Conservation (phyloP, 139 green algal species). For the Desmodesmus armatus region DNA sequence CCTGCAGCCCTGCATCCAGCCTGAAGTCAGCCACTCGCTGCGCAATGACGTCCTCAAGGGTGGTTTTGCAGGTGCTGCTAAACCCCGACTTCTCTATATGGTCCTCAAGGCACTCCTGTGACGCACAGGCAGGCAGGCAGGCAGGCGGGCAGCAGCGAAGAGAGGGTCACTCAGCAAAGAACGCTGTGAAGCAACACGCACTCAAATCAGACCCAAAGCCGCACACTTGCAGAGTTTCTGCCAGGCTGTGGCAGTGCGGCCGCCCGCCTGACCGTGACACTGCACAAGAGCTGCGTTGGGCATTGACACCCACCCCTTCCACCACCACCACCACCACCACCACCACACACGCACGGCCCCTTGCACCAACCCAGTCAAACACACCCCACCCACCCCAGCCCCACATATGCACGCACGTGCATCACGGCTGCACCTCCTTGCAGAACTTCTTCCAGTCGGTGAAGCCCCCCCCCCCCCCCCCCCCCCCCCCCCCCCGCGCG, state of each 20-base stretch:
- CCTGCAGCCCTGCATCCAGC: slow-evolving; percentile 70
- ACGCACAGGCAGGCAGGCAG: slow-evolving; percentile 63
- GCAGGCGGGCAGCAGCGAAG: slow-evolving; percentile 63
- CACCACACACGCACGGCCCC: too few species aligned
- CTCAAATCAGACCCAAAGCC: slow-evolving; percentile 58
- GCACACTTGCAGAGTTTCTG: slow-evolving; percentile 78
- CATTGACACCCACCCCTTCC: too few species aligned
- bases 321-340: slow-evolving; percentile 33
- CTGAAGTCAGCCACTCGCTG: slow-evolving; percentile 50
- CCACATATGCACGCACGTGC: slow-evolving; percentile 65
- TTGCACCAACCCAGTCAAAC: too few species aligned
- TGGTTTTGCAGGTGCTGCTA: slow-evolving; percentile 68
- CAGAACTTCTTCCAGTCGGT: slow-evolving; percentile 84
- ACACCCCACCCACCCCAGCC: too few species aligned
- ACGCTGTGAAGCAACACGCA: slow-evolving; percentile 30
- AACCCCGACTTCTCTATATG: slow-evolving; percentile 70
- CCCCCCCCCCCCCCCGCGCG: too few species aligned
- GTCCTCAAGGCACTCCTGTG: slow-evolving; percentile 85
- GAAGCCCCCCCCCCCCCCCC: slow-evolving; percentile 77
- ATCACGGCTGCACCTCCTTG: slow-evolving; percentile 66
- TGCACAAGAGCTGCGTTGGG: too few species aligned
- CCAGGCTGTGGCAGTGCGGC: too few species aligned
- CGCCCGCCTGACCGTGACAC: too few species aligned
- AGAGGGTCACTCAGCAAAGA: neutral
- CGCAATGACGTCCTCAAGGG: slow-evolving; percentile 76